Evolutionary conservation across 305 asterid species (phyloP), one percentile per base, ranked within the genome.

Genomic region (Solanum hybrid): DNA sequence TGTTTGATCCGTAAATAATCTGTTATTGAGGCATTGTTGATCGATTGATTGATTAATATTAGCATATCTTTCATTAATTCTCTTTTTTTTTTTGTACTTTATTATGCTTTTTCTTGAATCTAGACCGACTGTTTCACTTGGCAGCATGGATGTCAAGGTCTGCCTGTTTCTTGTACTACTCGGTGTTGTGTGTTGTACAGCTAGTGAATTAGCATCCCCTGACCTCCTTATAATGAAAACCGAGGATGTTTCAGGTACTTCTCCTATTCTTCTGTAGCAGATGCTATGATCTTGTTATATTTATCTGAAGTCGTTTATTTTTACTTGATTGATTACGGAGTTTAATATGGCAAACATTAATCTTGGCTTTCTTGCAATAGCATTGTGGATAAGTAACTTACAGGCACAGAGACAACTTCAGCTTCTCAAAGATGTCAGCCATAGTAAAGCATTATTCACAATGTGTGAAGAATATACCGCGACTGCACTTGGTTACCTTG

Each of bases 391-490:
- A 33, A 86, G 90, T 86, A 87, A 57, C 86, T 88, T 92, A 89
- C 90, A 86, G 82, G 36, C 92, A 39, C 92, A 78, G 87, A 91
- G 88, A 74, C 93, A 93, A 89, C 88, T 88, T 91, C 95, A 92
- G 89, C 86, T 86, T 31, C 91, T 91, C 28, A 77, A 90, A 90
- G 94, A 88, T 89, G 89, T 90, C 87, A 87, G 91, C 89, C 89
- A 90, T 91, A 91, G 93, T 33, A 92, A 93, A 36, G 89, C 93
- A 64, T 87, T 96, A 71, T 96, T 98, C 91, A 74, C 90, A 34
- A 33, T 94, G 89, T 97, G 99, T 92, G 95, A 96, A 93, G 92
- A 96, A 82, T 95, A 92, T 90, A 91, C 96, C 40, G 36, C 93
- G 71, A 91, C 95, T 79, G 98, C 99, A 89, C 95, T 97, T 88